These are phyloP conservation scores for Linnemannia hyalina DNA, from an alignment of 192 early-diverging fungal genomes.

Conservation along the genomic window DNA sequence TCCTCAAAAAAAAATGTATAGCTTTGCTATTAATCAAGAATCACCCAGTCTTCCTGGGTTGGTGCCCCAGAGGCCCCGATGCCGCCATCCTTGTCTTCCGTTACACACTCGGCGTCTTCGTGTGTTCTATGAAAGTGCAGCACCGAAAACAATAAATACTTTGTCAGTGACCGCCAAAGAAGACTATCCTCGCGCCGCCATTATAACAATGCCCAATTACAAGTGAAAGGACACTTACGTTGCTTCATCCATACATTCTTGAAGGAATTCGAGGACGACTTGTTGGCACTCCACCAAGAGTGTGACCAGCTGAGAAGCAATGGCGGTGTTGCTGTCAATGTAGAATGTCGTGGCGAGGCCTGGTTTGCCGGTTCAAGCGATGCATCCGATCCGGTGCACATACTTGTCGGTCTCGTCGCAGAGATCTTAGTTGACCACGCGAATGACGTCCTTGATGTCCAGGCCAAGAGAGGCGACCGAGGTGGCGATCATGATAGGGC, in stretches of 20 bases:
- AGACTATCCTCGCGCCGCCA: neutral
- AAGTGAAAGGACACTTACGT: neutral
- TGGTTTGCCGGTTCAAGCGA: constrained; percentile 69
- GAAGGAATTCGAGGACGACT: constrained; percentile 67
- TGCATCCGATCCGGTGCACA: constrained; percentile 84
- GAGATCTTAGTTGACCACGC: constrained; percentile 89
- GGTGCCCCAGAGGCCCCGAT: neutral
- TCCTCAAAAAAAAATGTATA: neutral
- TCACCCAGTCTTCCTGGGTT: neutral
- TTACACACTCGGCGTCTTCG: constrained; percentile 20
- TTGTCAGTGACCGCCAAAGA: neutral
- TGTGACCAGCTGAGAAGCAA: constrained; percentile 61
- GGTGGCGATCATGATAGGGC: constrained; percentile 81
- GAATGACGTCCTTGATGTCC: constrained; percentile 85
- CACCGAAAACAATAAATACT: neutral
- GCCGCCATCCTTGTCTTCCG: neutral
- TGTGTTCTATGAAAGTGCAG: neutral
- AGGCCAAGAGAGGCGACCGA: constrained; percentile 87
- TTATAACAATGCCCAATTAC: neutral
- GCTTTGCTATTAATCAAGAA: no score
- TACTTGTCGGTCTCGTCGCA: constrained; percentile 88
- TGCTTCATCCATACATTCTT: neutral
- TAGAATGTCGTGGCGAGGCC: constrained; percentile 69
- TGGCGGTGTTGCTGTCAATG: constrained; percentile 47
- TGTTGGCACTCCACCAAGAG: constrained; percentile 66